These are phyloP conservation scores for Clonostachys rhizophaga DNA, from an alignment of 2,329 filamentous ascomycete genomes.

Conservation along the genomic window DNA sequence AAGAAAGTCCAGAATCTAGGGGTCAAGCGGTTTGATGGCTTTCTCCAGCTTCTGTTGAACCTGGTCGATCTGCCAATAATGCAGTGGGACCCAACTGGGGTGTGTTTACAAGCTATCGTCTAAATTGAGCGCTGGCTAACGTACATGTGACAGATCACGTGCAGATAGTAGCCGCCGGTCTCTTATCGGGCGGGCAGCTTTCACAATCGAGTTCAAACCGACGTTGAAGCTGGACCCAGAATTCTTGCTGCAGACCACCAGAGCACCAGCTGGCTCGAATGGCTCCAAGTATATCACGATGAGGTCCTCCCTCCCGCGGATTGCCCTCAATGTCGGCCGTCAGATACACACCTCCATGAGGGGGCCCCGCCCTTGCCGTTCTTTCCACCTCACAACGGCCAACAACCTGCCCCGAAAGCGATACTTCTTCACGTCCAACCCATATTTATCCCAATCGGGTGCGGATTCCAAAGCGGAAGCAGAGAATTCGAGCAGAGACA, in stretches of 20 bases:
- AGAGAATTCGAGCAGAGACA: constrained; percentile 10
- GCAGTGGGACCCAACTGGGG: no score
- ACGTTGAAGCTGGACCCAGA: background rate
- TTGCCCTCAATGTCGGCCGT: constrained; percentile 20
- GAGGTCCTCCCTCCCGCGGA: constrained; percentile 23
- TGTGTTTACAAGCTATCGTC: no score
- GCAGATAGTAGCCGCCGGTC: constrained; percentile 7
- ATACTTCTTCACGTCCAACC: constrained; percentile 63
- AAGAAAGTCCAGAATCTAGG: background rate
- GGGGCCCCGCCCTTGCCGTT: constrained; percentile 19
- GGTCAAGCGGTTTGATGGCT: background rate
- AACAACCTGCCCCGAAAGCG: constrained; percentile 46
- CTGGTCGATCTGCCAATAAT: background rate
- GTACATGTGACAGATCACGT: constrained; percentile 5
- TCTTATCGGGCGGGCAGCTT: background rate
- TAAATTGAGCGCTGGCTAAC: no score
- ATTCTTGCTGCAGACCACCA: no score
- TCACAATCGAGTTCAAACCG: background rate
- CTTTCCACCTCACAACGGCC: constrained; percentile 41
- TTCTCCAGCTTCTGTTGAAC: no score
- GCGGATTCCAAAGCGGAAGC: constrained; percentile 10
- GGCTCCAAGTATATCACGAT: constrained; percentile 12
- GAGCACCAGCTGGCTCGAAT: no score
- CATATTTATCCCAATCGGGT: constrained; percentile 40
- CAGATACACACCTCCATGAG: constrained; percentile 18